Evolutionary conservation across 345 rosid species (phyloP).

Genomic region (Aegle marmelos): DNA sequence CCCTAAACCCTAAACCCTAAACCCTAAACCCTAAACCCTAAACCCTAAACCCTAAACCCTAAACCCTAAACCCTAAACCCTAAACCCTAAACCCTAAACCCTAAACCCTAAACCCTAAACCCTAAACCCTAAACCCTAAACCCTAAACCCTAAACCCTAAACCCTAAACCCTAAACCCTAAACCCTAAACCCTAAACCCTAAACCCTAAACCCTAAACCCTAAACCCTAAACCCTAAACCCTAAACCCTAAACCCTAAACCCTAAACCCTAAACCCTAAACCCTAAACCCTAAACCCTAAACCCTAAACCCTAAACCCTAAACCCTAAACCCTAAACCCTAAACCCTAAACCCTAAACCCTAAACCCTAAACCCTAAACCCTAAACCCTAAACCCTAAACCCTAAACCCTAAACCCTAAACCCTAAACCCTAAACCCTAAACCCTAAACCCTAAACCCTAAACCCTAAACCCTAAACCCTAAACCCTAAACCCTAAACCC

Average conservation of each 20-base stretch:
- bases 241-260: slow-evolving; percentile 22
- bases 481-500: slow-evolving; percentile 19
- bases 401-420: slow-evolving; percentile 13
- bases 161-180: slow-evolving; percentile 27
- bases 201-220: slow-evolving; percentile 30
- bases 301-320: slow-evolving; percentile 14
- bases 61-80: slow-evolving; percentile 16
- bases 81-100: slow-evolving; percentile 17
- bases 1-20: slow-evolving; percentile 34
- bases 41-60: slow-evolving; percentile 24
- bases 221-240: slow-evolving; percentile 20
- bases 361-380: slow-evolving; percentile 27
- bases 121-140: slow-evolving; percentile 23
- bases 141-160: slow-evolving; percentile 22
- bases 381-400: slow-evolving; percentile 25
- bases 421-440: slow-evolving; percentile 27
- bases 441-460: slow-evolving; percentile 20
- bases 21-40: slow-evolving; percentile 21
- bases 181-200: slow-evolving; percentile 18
- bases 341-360: slow-evolving; percentile 27
- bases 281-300: slow-evolving; percentile 20
- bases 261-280: slow-evolving; percentile 20
- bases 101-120: slow-evolving; percentile 25
- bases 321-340: slow-evolving; percentile 28
- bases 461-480: slow-evolving; percentile 16